A percentile compares a stretch with the other conserved stretches of the same genome.
Evolutionary conservation across 352 stramenopile genomes (phyloP).

Genomic region (Salisapilia sapeloensis): DNA sequence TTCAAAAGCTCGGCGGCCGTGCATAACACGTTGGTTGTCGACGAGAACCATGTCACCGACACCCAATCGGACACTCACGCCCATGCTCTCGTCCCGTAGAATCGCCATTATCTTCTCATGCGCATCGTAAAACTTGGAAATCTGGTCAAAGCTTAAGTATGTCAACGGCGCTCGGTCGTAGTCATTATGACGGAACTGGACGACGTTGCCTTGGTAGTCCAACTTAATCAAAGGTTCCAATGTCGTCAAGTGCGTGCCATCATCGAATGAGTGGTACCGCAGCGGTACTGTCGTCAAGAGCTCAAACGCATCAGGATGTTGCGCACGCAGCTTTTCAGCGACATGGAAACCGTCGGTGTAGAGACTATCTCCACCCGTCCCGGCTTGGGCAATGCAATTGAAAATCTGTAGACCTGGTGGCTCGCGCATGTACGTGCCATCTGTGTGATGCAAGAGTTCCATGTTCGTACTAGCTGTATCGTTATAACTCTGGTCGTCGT

Average conservation of each 20-base stretch:
- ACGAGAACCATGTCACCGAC: conserved; percentile 75
- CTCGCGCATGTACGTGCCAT: conserved; percentile 78
- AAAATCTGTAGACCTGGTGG: conserved; percentile 81
- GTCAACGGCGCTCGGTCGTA: conserved; percentile 74
- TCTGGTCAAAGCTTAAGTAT: conserved; percentile 54
- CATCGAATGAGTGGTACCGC: conserved; percentile 66
- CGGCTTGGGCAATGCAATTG: conserved; percentile 70
- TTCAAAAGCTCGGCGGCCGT: conserved; percentile 62
- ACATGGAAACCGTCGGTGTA: conserved; percentile 75
- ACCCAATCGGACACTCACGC: conserved; percentile 40
- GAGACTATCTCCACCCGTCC: conserved; percentile 48
- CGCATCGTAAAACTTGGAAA: conserved; percentile 53
- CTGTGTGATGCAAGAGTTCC: conserved; percentile 72
- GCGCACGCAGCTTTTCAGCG: conserved; percentile 30
- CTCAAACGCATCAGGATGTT: conserved; percentile 42
- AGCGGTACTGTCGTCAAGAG: conserved; percentile 53
- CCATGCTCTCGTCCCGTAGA: conserved; percentile 38
- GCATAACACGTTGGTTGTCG: conserved; percentile 79
- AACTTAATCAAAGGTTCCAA: conserved; percentile 71
- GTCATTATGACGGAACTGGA: conserved; percentile 80
- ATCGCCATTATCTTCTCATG: conserved; percentile 51
- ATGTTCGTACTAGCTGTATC: conserved; percentile 79
- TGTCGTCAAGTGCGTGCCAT: conserved; percentile 49
- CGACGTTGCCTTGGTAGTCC: conserved; percentile 49
- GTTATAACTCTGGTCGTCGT: conserved; percentile 56